Conservation (phyloP, 2,329 filamentous ascomycete species). For the Aspergillus brunneoviolaceus region DNA sequence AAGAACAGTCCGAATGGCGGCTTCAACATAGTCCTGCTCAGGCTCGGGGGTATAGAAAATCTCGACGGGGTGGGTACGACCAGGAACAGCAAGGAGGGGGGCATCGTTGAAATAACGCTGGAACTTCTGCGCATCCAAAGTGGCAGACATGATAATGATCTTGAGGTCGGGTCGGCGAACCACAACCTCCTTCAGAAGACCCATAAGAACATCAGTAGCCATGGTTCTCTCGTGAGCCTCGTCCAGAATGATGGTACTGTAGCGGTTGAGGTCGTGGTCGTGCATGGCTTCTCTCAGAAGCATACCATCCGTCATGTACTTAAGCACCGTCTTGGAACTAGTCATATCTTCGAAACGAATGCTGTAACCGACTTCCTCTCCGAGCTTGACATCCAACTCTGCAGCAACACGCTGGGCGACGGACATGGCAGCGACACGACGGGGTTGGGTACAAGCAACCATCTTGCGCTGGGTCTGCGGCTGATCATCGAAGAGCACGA, state of each 20-base stretch:
- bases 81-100: constrained; percentile 87
- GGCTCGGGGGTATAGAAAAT: constrained; percentile 98
- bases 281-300: constrained; percentile 94
- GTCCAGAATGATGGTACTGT: constrained; percentile 97
- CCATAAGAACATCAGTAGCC: constrained; percentile 96
- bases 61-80: constrained; percentile 93
- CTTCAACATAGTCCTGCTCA: constrained; percentile 95
- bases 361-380: constrained; percentile 95
- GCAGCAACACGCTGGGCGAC: constrained; percentile 97
- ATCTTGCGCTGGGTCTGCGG: constrained; percentile 83
- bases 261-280: constrained; percentile 85
- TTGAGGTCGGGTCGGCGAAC: constrained; percentile 83
- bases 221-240: constrained; percentile 98
- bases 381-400: constrained; percentile 90
- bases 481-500: constrained; percentile 94
- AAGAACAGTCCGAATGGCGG: constrained; percentile 87
- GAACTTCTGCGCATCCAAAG: constrained; percentile 95
- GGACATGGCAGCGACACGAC: constrained; percentile 97
- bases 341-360: constrained; percentile 99
- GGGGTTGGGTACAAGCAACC: constrained; percentile 94
- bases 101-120: constrained; percentile 96
- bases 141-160: constrained; percentile 98
- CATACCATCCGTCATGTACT: constrained; percentile 99
- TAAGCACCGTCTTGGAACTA: constrained; percentile 81
- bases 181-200: constrained; percentile 87